Evolutionary conservation across 352 stramenopile genomes (phyloP).

Genomic region (Pilasporangium apinafurcum): DNA sequence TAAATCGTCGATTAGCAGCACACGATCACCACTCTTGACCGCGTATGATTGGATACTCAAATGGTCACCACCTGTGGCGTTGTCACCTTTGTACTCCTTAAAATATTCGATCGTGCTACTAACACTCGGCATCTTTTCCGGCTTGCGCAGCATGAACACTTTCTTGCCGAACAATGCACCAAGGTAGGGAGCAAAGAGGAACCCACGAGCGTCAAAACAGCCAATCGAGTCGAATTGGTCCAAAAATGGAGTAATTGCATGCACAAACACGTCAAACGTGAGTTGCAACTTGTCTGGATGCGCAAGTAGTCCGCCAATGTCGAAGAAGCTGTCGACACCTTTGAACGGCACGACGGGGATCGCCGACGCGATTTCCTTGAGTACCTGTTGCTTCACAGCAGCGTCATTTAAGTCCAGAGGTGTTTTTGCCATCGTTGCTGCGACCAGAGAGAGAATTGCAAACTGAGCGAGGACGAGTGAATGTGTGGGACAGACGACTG

Average conservation of each 20-base stretch:
- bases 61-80: slow-evolving; percentile 69
- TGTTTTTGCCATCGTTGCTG: slow-evolving; percentile 11
- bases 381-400: slow-evolving; percentile 39
- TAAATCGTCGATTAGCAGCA: slow-evolving; percentile 97
- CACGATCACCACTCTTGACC: slow-evolving; percentile 69
- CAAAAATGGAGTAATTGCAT: slow-evolving; percentile 47
- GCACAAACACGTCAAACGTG: slow-evolving; percentile 91
- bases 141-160: slow-evolving; percentile 98
- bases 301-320: slow-evolving; percentile 93
- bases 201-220: slow-evolving; percentile 95
- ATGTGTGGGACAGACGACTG: too few species aligned
- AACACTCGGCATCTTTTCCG: slow-evolving; percentile 95
- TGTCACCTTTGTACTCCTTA: slow-evolving; percentile 91
- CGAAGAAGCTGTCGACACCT: slow-evolving; percentile 94
- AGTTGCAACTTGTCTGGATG: slow-evolving; percentile 86
- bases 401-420: slow-evolving; percentile 37
- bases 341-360: slow-evolving; percentile 97
- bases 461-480: too few species aligned
- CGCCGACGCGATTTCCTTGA: slow-evolving; percentile 70
- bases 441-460: too few species aligned
- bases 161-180: slow-evolving; percentile 94
- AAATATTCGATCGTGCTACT: slow-evolving; percentile 90
- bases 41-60: slow-evolving; percentile 85
- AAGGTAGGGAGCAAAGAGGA: slow-evolving; percentile 94
- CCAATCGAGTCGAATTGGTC: slow-evolving; percentile 75